phyloP scores from a whole-genome alignment of 352 stramenopile species.

The Phytophthora lateralis region DNA sequence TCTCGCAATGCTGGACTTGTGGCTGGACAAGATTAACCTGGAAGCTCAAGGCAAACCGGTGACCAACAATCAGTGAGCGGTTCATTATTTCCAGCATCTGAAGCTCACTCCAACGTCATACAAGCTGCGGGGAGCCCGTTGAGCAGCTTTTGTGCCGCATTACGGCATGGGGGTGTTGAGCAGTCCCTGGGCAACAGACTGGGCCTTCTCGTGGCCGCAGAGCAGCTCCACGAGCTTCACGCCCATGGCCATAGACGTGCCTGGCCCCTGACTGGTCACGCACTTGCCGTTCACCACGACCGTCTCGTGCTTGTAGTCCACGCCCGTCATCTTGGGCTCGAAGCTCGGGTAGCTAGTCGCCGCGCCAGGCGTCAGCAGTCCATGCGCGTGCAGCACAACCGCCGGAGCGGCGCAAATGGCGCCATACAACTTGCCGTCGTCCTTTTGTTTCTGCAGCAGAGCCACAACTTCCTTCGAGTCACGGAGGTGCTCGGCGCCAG shows the following conservation, averaged over 20 bases:
- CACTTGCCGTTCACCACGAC: slow-evolving; percentile 80
- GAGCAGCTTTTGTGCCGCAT: background rate
- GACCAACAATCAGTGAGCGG: background rate
- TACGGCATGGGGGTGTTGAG: slow-evolving; percentile 45
- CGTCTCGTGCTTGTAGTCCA: slow-evolving; percentile 52
- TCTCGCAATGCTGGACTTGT: slow-evolving; percentile 4
- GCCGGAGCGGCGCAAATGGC: slow-evolving; percentile 80
- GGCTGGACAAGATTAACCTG: background rate
- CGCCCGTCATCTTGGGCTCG: slow-evolving; percentile 61
- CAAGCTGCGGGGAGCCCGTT: background rate
- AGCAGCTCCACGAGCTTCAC: slow-evolving; percentile 85
- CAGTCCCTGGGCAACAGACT: slow-evolving; percentile 62
- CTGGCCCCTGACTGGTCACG: slow-evolving; percentile 78
- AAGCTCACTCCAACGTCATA: background rate
- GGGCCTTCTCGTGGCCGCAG: slow-evolving; percentile 61
- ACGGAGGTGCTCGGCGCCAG: slow-evolving; percentile 70
- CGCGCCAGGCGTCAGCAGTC: slow-evolving; percentile 48
- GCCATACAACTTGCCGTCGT: slow-evolving; percentile 65
- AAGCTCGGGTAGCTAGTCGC: slow-evolving; percentile 77
- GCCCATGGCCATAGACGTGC: slow-evolving; percentile 82
- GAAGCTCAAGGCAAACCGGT: background rate
- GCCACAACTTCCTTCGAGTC: slow-evolving; percentile 62
- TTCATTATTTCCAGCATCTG: slow-evolving; percentile 8
- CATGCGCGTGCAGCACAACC: slow-evolving; percentile 71
- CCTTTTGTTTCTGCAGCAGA: slow-evolving; percentile 70